phyloP scores from a whole-genome alignment of 371 early-diverging fungal species.

The Mucor velutinosus region DNA sequence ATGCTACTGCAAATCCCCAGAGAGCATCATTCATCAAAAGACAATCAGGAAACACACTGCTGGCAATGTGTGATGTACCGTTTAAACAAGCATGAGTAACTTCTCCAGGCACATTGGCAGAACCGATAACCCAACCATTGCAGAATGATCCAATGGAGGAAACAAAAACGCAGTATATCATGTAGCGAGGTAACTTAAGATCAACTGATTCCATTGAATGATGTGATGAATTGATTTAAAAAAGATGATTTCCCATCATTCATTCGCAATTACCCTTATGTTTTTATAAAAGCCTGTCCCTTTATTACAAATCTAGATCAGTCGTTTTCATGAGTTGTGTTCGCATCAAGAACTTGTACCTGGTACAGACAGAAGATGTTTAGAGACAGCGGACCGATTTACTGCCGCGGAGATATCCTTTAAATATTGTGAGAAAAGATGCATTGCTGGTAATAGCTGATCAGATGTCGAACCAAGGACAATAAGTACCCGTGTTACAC shows the following conservation, averaged over 20 bases:
- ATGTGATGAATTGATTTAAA: neutral
- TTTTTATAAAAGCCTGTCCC: neutral
- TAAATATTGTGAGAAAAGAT: neutral
- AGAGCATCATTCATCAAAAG: conserved; percentile 27
- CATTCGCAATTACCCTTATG: neutral
- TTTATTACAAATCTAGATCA: neutral
- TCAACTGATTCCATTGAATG: conserved; percentile 43
- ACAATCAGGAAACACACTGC: conserved; percentile 31
- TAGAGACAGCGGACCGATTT: neutral
- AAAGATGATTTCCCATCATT: neutral
- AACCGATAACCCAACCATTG: conserved; percentile 49
- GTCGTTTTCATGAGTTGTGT: neutral
- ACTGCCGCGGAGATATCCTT: neutral
- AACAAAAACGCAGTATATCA: conserved; percentile 42
- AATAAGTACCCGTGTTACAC: too few relatives aligned
- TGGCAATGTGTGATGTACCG: conserved; percentile 15
- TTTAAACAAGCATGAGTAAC: conserved; percentile 29
- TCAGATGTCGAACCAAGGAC: neutral
- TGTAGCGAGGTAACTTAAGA: conserved; percentile 34
- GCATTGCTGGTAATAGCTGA: neutral
- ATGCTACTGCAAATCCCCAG: conserved; percentile 58
- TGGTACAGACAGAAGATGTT: neutral
- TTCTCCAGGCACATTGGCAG: conserved; percentile 52
- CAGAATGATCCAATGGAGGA: conserved; percentile 41
- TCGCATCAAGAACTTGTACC: neutral